Evolutionary conservation across 2,329 filamentous ascomycete species (phyloP), one percentile per base, ranked within the genome.

Genomic region (Myrmaecium sp.): DNA sequence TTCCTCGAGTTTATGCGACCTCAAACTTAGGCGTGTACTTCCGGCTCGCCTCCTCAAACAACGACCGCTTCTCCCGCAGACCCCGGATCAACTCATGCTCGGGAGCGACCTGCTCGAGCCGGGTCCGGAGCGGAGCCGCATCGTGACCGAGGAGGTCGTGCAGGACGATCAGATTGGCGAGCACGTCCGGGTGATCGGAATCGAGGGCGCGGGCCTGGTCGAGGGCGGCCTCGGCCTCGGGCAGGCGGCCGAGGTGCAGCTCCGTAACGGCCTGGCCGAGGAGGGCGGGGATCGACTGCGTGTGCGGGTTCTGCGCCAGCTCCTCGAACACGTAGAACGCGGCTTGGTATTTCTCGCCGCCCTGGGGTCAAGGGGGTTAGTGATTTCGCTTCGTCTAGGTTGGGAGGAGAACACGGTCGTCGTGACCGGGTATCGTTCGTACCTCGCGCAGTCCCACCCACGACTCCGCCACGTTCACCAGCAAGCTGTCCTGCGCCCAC

Each of bases 281-380:
- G 29, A 94, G 67, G 11, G 71, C 77, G 38, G 74, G 64, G 27
- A 74, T 64, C 10, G 80, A 80, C 25, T 81, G 74, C 11, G 80
- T 83, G 17, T 79, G 73, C 3, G 83, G 76, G 15, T 80, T 75
- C 47, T 92, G 81, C 4, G 89, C 86, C 25, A 95, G 69, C 54
- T 98, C 89, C 55, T 95, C 86, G 45, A 82, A 95, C 33, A 95
- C 86, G 62, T 98, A 95, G 56, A 92, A 95, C 11, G 86, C 76
- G 46, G 89, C 80, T 47, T 95, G 89, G 55, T 95, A 95, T 51
- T 82, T 89, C 41, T 93, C 83, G 39, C 84, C 84, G 45, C 86
- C 86, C 77, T 92, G 33, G 14, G 28, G 11, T 17, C 19, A 6
- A 14, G 13, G 21, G 23, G 8, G 17, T 5, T 10, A n/a, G 19